Evolutionary conservation across 1,284 basidiomycete species (phyloP).

Genomic region (Ustilago vetiveriae): DNA sequence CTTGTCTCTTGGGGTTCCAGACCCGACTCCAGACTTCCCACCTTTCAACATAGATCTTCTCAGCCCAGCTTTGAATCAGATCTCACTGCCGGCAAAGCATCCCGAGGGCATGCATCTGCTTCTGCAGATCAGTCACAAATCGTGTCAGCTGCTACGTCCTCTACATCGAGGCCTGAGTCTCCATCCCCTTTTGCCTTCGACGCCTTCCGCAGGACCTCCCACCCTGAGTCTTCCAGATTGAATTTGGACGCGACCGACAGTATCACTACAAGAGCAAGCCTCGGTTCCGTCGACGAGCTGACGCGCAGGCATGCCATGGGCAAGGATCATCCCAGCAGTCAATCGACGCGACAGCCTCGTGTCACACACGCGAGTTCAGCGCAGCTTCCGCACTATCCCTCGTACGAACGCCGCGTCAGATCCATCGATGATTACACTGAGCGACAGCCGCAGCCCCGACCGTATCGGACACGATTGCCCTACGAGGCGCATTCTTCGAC

Average conservation of each 20-base stretch:
- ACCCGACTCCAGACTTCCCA: not conserved
- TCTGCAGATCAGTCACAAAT: no score
- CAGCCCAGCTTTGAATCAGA: not conserved
- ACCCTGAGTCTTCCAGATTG: slow-evolving; percentile 1
- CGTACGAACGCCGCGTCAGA: slow-evolving; percentile 14
- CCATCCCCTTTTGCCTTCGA: slow-evolving; percentile 46
- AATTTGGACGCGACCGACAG: not conserved
- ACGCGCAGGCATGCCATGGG: slow-evolving; percentile 11
- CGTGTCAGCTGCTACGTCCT: not conserved
- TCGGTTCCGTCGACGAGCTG: slow-evolving; percentile 13
- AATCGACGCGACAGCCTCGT: not conserved
- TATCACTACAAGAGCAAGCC: slow-evolving; percentile 1
- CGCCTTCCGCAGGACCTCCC: slow-evolving; percentile 16
- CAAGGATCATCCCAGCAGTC: not conserved
- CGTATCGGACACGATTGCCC: slow-evolving; percentile 1
- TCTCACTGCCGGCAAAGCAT: no score
- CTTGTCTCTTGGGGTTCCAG: slow-evolving; percentile 8
- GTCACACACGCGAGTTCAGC: not conserved
- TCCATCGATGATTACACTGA: slow-evolving; percentile 44
- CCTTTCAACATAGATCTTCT: slow-evolving; percentile 1
- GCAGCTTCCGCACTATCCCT: not conserved
- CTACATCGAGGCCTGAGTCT: slow-evolving; percentile 14
- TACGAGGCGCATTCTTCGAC: slow-evolving; percentile 20
- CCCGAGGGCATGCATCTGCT: no score
- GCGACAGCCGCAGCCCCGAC: slow-evolving; percentile 6